Conservation (phyloP, 257 asterid genomes). For the Ehretia macrophylla region DNA sequence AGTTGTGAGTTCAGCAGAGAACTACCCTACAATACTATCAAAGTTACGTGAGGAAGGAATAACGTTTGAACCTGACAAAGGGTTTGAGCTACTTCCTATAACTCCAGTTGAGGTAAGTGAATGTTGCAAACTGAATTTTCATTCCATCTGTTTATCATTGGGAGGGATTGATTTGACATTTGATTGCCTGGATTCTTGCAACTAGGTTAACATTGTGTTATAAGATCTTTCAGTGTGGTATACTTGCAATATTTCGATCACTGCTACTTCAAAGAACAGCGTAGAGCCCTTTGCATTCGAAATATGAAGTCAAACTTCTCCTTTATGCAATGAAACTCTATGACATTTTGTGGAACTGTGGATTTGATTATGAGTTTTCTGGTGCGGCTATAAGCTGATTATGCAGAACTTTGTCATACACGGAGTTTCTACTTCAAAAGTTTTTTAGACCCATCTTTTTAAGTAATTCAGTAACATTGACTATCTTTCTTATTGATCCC, state of each 20-base stretch:
- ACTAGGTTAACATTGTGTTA: neutral
- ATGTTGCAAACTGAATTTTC: slow-evolving; percentile 1
- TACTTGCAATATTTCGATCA: neutral
- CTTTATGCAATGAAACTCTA: too few species aligned
- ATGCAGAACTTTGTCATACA: too few species aligned
- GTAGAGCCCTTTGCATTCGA: too few species aligned
- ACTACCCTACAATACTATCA: slow-evolving; percentile 53
- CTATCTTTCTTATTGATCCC: too few species aligned
- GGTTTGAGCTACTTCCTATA: slow-evolving; percentile 76
- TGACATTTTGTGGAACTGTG: too few species aligned
- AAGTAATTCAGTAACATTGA: too few species aligned
- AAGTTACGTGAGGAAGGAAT: slow-evolving; percentile 77
- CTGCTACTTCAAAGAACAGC: too few species aligned
- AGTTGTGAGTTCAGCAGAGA: slow-evolving; percentile 65
- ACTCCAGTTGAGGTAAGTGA: slow-evolving; percentile 60
- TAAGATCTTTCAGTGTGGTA: neutral
- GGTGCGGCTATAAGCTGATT: too few species aligned
- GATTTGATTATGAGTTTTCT: too few species aligned
- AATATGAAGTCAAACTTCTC: too few species aligned
- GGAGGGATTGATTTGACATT: neutral
- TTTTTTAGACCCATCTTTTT: too few species aligned
- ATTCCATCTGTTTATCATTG: neutral
- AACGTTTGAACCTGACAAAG: slow-evolving; percentile 68
- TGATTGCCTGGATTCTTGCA: neutral
- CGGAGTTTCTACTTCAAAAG: too few species aligned